Percentiles rank a stretch among this genome's conserved stretches.
Conservation (phyloP, 176 grass and related monocot genomes). For the Avena atlantica region DNA sequence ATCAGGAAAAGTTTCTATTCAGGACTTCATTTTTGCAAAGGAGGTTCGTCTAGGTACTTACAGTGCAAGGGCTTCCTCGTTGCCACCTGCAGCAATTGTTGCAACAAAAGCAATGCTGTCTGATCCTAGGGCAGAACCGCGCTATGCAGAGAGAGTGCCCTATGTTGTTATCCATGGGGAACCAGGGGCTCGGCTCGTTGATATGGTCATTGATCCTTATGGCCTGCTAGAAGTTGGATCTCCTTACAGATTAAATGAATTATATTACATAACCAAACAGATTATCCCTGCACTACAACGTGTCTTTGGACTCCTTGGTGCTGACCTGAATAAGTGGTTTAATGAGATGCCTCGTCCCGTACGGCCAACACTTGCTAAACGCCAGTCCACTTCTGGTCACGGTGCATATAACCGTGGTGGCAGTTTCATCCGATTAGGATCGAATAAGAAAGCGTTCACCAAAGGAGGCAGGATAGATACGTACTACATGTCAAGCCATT, state of each 20-base stretch:
- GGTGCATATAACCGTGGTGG: slow-evolving; percentile 41
- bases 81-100: slow-evolving; percentile 93
- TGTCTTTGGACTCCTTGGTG: slow-evolving; percentile 82
- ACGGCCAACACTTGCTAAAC: slow-evolving; percentile 46
- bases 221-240: slow-evolving; percentile 70
- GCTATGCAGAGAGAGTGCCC: slow-evolving; percentile 77
- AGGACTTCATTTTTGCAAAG: slow-evolving; percentile 95
- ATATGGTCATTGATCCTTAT: slow-evolving; percentile 93
- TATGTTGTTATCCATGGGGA: slow-evolving; percentile 94
- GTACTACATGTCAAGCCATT: slow-evolving; percentile 87
- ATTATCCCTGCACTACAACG: slow-evolving; percentile 92
- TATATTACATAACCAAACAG: slow-evolving; percentile 94
- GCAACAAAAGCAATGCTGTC: slow-evolving; percentile 75
- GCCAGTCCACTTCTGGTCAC: slow-evolving; percentile 39
- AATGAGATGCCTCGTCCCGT: slow-evolving; percentile 70
- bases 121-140: slow-evolving; percentile 85
- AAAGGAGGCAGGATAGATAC: slow-evolving; percentile 87
- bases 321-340: slow-evolving; percentile 82
- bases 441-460: slow-evolving; percentile 48
- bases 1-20: slow-evolving; percentile 79
- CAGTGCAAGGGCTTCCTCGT: slow-evolving; percentile 63
- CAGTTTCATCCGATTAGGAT: slow-evolving; percentile 42
- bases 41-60: slow-evolving; percentile 87
- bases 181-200: slow-evolving; percentile 85
- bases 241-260: slow-evolving; percentile 76